Percentiles rank a stretch among this genome's conserved stretches.
Conservation (phyloP, 1,284 basidiomycete genomes). For the Ganoderma lucidum region DNA sequence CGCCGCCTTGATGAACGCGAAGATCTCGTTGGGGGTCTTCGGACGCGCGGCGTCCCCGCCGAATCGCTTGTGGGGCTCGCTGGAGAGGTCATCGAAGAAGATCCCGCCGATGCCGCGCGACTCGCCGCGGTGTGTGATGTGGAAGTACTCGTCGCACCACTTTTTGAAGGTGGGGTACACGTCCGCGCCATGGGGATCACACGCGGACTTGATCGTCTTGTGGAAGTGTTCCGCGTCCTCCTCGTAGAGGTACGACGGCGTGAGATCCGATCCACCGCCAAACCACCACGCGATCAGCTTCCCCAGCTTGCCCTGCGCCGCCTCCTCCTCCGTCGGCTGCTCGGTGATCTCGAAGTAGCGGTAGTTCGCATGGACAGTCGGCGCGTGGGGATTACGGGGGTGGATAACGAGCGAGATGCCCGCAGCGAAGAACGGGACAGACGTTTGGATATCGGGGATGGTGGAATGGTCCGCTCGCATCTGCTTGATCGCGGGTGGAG, state of each 20-base stretch:
- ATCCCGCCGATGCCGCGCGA: slow-evolving; percentile 92
- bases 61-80: slow-evolving; percentile 65
- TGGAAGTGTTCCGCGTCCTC: slow-evolving; percentile 94
- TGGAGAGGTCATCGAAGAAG: slow-evolving; percentile 93
- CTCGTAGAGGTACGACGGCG: slow-evolving; percentile 91
- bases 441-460: slow-evolving; percentile 69
- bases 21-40: slow-evolving; percentile 70
- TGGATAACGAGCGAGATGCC: slow-evolving; percentile 94
- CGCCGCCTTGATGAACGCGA: slow-evolving; percentile 74
- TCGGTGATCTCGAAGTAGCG: slow-evolving; percentile 95
- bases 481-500: slow-evolving; percentile 91
- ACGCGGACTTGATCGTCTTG: slow-evolving; percentile 77
- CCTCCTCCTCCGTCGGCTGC: slow-evolving; percentile 44
- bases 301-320: slow-evolving; percentile 41
- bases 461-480: slow-evolving; percentile 94
- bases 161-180: slow-evolving; percentile 89
- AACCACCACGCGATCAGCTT: slow-evolving; percentile 96
- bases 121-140: slow-evolving; percentile 89
- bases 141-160: slow-evolving; percentile 99
- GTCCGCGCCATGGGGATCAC: slow-evolving; percentile 73
- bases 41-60: slow-evolving; percentile 56
- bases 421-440: slow-evolving; percentile 92
- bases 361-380: slow-evolving; percentile 97
- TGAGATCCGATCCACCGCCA: slow-evolving; percentile 95
- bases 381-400: slow-evolving; percentile 90